Evolutionary conservation across 1,284 basidiomycete genomes (phyloP).

Genomic region (Sporisorium reilianum): DNA sequence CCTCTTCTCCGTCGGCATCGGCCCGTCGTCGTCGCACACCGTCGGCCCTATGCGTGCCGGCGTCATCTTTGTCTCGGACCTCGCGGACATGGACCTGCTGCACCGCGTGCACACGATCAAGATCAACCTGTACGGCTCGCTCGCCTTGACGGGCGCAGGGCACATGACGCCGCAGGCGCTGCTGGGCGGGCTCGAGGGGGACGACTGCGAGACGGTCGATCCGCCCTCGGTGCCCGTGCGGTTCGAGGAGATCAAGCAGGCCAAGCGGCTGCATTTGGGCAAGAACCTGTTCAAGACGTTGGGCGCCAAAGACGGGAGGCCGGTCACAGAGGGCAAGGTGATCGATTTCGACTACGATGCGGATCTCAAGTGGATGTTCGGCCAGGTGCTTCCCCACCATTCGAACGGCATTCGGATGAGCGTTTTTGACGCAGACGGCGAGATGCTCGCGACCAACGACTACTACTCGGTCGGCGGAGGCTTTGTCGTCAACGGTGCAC

Average conservation of each 20-base stretch:
- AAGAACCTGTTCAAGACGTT: slow-evolving; percentile 67
- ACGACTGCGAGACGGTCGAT: slow-evolving; percentile 78
- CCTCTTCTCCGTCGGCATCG: slow-evolving; percentile 88
- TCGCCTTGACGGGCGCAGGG: slow-evolving; percentile 80
- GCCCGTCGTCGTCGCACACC: slow-evolving; percentile 73
- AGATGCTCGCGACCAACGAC: slow-evolving; percentile 91
- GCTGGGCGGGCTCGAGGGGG: slow-evolving; percentile 87
- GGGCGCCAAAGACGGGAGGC: slow-evolving; percentile 8
- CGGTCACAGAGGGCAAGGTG: slow-evolving; percentile 22
- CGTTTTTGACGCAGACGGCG: slow-evolving; percentile 82
- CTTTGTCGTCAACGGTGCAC: slow-evolving; percentile 64
- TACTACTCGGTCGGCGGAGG: slow-evolving; percentile 76
- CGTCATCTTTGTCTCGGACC: slow-evolving; percentile 80
- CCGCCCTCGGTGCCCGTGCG: slow-evolving; percentile 78
- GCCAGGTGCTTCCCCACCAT: slow-evolving; percentile 71
- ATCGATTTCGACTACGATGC: slow-evolving; percentile 86
- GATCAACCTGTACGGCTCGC: slow-evolving; percentile 80
- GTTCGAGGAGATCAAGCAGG: slow-evolving; percentile 78
- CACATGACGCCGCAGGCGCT: slow-evolving; percentile 96
- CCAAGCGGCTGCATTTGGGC: slow-evolving; percentile 78
- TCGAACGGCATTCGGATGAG: slow-evolving; percentile 86
- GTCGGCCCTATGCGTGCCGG: slow-evolving; percentile 89
- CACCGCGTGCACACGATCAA: slow-evolving; percentile 83
- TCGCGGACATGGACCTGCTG: slow-evolving; percentile 79
- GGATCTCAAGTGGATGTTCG: slow-evolving; percentile 93